A percentile compares a stretch with the other conserved stretches of the same genome.
phyloP scores from a whole-genome alignment of 2,329 filamentous ascomycete genomes.

The Aspergillus piperis region DNA sequence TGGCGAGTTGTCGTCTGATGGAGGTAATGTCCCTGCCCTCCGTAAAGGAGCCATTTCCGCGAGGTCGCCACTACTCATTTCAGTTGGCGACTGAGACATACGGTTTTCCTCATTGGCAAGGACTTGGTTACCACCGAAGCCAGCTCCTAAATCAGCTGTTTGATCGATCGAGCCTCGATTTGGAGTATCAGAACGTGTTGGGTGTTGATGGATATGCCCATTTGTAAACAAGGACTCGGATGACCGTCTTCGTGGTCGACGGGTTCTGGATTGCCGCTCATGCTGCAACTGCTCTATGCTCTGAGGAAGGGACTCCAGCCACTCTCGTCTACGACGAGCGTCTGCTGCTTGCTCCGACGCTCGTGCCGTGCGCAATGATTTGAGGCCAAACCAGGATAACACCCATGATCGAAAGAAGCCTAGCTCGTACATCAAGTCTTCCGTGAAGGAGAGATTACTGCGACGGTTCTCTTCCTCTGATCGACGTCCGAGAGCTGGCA shows the following conservation, averaged over 20 bases:
- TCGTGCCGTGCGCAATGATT: constrained; percentile 17
- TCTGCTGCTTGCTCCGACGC: constrained; percentile 18
- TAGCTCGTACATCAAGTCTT: constrained; percentile 44
- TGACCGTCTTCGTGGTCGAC: constrained; percentile 15
- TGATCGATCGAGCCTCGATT: constrained; percentile 16
- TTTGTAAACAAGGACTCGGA: constrained; percentile 17
- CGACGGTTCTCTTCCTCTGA: constrained; percentile 44
- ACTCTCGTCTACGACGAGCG: constrained; percentile 23
- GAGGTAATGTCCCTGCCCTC: constrained; percentile 22
- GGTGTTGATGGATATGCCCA: constrained; percentile 20
- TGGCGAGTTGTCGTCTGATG: constrained; percentile 14
- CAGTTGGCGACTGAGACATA: constrained; percentile 42
- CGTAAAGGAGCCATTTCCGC: constrained; percentile 30
- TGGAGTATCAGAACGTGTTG: constrained; percentile 14
- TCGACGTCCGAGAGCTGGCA: constrained; percentile 42
- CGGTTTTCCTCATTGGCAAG: constrained; percentile 38
- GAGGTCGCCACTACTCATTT: constrained; percentile 37
- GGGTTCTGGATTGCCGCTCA: constrained; percentile 27
- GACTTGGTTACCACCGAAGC: constrained; percentile 23
- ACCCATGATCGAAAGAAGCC: constrained; percentile 34
- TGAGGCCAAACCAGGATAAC: constrained; percentile 33
- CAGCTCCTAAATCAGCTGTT: constrained; percentile 20
- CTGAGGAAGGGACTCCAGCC: constrained; percentile 31
- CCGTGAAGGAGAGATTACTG: constrained; percentile 35
- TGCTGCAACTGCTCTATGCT: constrained; percentile 35